These are phyloP conservation scores for Ceratocystis cacaofunesta DNA, from an alignment of 2,329 filamentous ascomycete species.

Conservation along the genomic window DNA sequence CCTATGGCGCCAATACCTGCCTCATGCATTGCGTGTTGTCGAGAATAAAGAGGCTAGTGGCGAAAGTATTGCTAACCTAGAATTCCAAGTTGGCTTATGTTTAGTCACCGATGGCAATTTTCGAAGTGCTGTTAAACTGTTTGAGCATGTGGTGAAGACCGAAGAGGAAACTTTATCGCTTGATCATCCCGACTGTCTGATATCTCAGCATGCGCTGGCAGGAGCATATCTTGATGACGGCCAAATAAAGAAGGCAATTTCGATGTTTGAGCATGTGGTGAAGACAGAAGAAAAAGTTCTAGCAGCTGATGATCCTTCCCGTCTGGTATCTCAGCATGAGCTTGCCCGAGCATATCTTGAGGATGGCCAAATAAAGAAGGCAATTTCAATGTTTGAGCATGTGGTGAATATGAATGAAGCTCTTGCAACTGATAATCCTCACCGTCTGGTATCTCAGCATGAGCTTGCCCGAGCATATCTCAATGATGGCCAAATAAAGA, in stretches of 20 bases:
- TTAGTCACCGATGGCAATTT: background rate
- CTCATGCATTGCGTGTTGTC: background rate
- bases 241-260: background rate
- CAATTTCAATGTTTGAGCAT: too few species aligned
- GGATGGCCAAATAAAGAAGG: too few species aligned
- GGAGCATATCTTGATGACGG: background rate
- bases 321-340: background rate
- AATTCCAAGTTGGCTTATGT: background rate
- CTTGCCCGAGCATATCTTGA: background rate
- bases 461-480: too few species aligned
- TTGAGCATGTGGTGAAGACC: background rate
- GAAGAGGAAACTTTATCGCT: background rate
- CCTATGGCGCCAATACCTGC: background rate
- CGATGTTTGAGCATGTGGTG: background rate
- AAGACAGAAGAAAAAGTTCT: background rate
- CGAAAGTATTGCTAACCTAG: too few species aligned
- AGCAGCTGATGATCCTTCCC: background rate
- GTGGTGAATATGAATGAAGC: too few species aligned
- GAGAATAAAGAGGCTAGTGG: background rate
- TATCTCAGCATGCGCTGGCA: background rate
- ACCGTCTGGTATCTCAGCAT: too few species aligned
- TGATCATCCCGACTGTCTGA: background rate
- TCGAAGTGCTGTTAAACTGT: background rate
- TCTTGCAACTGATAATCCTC: too few species aligned
- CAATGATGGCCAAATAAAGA: too few species aligned